phyloP scores from a whole-genome alignment of 495 filamentous ascomycete genomes.

The Aspergillus olivimuriae region DNA sequence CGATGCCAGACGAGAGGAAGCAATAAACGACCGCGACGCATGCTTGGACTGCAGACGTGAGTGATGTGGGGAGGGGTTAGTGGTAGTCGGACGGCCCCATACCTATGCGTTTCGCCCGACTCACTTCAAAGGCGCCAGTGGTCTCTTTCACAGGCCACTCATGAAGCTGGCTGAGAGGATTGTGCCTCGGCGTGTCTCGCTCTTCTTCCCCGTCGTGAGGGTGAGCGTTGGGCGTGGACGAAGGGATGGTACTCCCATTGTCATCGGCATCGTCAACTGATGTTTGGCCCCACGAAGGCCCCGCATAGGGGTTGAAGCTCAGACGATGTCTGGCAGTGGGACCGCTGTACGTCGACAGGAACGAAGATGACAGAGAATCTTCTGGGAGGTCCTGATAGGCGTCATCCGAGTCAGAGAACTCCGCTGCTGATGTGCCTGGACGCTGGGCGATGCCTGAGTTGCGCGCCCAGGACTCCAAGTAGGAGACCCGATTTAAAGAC shows the following conservation, averaged over 20 bases:
- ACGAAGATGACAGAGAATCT: slow-evolving; percentile 32
- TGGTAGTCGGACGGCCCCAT: slow-evolving; percentile 18
- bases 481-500: slow-evolving; percentile 20
- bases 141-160: slow-evolving; percentile 2
- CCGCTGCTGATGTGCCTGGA: slow-evolving; percentile 8
- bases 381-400: slow-evolving; percentile 31
- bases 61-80: neutral
- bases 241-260: slow-evolving; percentile 22
- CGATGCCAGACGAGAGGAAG: slow-evolving; percentile 70
- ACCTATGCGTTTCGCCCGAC: slow-evolving; percentile 57
- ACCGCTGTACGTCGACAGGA: slow-evolving; percentile 31
- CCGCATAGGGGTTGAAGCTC: slow-evolving; percentile 42
- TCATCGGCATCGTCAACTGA: slow-evolving; percentile 23
- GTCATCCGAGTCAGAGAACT: slow-evolving; percentile 26
- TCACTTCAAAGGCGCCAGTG: slow-evolving; percentile 51
- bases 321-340: slow-evolving; percentile 21
- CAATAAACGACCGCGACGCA: slow-evolving; percentile 67
- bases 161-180: neutral
- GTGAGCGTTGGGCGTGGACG: slow-evolving; percentile 17
- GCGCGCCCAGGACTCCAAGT: slow-evolving; percentile 40
- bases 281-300: slow-evolving; percentile 32
- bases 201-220: slow-evolving; percentile 4
- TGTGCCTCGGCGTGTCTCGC: too few species aligned
- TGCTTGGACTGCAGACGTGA: slow-evolving; percentile 26
- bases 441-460: slow-evolving; percentile 26